phyloP scores from a whole-genome alignment of 495 filamentous ascomycete genomes.

The Trichoderma gamsii region DNA sequence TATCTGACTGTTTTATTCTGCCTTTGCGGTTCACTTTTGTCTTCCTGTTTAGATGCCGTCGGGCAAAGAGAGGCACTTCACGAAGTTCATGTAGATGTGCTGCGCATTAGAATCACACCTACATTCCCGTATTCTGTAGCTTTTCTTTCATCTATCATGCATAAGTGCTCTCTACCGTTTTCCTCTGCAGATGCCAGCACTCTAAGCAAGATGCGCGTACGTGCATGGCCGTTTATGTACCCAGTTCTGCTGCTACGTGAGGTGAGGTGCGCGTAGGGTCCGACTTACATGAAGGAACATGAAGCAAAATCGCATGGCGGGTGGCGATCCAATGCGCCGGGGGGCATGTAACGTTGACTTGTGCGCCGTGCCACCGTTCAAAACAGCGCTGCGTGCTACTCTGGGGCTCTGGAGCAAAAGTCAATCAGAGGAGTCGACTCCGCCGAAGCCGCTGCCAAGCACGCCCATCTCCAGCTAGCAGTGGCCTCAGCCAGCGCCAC shows the following conservation, averaged over 20 bases:
- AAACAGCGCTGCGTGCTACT: neutral
- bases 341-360: conserved; percentile 9
- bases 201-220: neutral
- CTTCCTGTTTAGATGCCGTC: neutral
- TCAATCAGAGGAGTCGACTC: neutral
- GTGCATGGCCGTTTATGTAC: neutral
- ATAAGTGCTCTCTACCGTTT: neutral
- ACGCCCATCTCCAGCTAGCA: neutral
- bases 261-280: neutral
- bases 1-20: too few species aligned
- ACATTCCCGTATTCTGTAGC: neutral
- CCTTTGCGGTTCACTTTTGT: too few species aligned
- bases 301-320: neutral
- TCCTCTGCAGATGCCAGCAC: neutral
- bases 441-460: neutral
- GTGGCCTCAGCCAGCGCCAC: too few species aligned
- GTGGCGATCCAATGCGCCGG: neutral
- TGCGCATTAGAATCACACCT: neutral
- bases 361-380: neutral
- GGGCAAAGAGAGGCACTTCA: neutral
- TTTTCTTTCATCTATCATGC: neutral
- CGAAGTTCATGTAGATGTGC: neutral
- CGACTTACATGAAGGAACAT: neutral
- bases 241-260: conserved; percentile 3
- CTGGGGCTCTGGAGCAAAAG: neutral